Percentiles rank a stretch among this genome's conserved stretches.
phyloP scores from a whole-genome alignment of 768 basidiomycete genomes.

The Boletus reticuloceps region DNA sequence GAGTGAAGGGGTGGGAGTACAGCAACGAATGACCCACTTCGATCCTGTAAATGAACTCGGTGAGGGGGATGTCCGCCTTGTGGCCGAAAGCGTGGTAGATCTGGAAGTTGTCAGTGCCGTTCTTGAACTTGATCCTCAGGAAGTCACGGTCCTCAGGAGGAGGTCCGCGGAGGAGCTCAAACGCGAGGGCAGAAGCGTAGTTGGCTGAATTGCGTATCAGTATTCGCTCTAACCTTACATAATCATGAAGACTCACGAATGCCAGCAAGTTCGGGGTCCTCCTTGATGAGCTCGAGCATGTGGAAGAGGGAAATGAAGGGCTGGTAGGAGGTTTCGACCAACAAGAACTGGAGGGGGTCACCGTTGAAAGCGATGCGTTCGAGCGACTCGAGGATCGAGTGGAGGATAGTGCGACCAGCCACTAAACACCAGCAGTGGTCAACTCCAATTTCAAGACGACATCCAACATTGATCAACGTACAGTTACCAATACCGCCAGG shows the following conservation, averaged over 20 bases:
- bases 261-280: conserved; percentile 56
- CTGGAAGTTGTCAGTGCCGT: conserved; percentile 69
- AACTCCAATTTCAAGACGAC: not conserved
- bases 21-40: conserved; percentile 49
- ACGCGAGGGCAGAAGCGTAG: conserved; percentile 68
- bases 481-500: conserved; percentile 76
- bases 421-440: conserved; percentile 42
- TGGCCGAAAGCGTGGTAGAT: conserved; percentile 75
- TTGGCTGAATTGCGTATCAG: conserved; percentile 48
- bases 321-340: conserved; percentile 84
- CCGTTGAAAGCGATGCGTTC: conserved; percentile 76
- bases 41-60: conserved; percentile 80
- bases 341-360: conserved; percentile 75
- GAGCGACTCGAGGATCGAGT: conserved; percentile 67
- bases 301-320: conserved; percentile 89
- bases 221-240: not conserved
- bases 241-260: conserved; percentile 52
- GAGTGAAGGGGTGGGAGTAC: not conserved
- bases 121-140: conserved; percentile 82
- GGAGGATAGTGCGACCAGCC: conserved; percentile 76
- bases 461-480: conserved; percentile 36
- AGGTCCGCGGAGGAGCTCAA: conserved; percentile 75
- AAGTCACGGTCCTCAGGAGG: conserved; percentile 78
- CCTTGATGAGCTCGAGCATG: conserved; percentile 59
- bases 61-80: conserved; percentile 73